Base-by-base conservation (phyloP, 352 stramenopile genomes). In the Thalassiosira tumida region DNA sequence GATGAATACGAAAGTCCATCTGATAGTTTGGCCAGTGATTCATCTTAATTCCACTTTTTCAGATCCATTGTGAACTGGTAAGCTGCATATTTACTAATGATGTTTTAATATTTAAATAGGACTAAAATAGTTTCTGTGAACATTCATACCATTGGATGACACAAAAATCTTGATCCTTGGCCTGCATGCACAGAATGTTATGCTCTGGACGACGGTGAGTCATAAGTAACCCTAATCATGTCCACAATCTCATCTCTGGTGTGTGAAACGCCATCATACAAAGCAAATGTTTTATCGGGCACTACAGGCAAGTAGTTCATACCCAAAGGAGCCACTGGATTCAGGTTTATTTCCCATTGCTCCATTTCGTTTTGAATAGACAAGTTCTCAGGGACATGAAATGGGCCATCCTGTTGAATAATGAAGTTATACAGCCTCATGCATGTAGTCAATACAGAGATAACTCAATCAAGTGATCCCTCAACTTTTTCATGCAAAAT, bases 391-490 rank as follows among this genome's bases (percentile, higher is more conserved):
- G 10, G 10, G 5, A 59, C 72, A 15, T 41, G 37, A 40, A 51
- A 73, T 7, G 64, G 64, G 26, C 64, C 64, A 38, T 73, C 64
- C 6, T 40, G 21, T 40, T 73, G 64, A 31, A 73, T 73, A 38
- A 73, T 73, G 31, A 41, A 73, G 31, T 93, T 93, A 29, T 93
- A 82, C 29, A 93, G 64, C n/a, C 67, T 77, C 38, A 54, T n/a
- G 67, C 72, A 80, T 6, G 62, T 75, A 37, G 59, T 80, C 43
- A 85, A 29, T 41, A 91, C 81, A 31, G 62, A 1, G 29, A 38
- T 35, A n/a, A 69, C 74, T 65, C 69, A 79, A n/a, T 84, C 24
- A 0, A 91, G 37, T 7, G 10, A 59, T 10, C 31, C 47, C 31
- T 77, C 31, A 26, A 93, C 14, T 3, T 87, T 90, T 29, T 51